Conservation (phyloP, 768 basidiomycete genomes). For the Lactarius indigo region DNA sequence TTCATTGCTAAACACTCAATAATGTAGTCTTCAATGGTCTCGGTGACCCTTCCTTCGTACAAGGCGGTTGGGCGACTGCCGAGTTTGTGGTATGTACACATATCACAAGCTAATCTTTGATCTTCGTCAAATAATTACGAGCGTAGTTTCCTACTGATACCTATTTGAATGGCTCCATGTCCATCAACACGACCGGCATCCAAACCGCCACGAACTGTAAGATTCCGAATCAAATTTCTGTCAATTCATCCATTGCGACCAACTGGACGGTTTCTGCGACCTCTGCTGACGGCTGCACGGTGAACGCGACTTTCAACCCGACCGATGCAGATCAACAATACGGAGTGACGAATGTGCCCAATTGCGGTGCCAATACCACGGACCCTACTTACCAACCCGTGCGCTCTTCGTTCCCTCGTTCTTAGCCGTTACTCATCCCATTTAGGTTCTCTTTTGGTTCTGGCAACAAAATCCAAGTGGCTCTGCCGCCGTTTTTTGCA, state of each 20-base stretch:
- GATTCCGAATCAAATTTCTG: slow-evolving; percentile 32
- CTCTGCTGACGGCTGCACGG: slow-evolving; percentile 48
- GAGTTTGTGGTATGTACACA: slow-evolving; percentile 43
- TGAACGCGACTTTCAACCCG: slow-evolving; percentile 38
- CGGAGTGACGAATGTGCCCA: slow-evolving; percentile 41
- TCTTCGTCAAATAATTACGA: neutral
- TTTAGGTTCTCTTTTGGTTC: slow-evolving; percentile 62
- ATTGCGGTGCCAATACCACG: slow-evolving; percentile 32
- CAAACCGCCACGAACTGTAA: slow-evolving; percentile 47
- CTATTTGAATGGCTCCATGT: slow-evolving; percentile 51
- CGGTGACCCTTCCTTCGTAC: slow-evolving; percentile 57
- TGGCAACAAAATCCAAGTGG: slow-evolving; percentile 37
- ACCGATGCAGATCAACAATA: slow-evolving; percentile 44
- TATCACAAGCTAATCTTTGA: neutral
- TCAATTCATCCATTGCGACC: slow-evolving; percentile 30
- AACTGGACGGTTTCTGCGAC: slow-evolving; percentile 41
- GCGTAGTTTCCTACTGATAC: slow-evolving; percentile 41
- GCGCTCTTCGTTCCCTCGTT: neutral
- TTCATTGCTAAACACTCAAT: slow-evolving; percentile 34
- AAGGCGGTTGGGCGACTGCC: slow-evolving; percentile 49
- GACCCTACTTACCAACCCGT: slow-evolving; percentile 42
- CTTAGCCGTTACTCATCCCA: neutral
- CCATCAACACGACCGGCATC: slow-evolving; percentile 49
- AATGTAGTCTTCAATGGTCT: slow-evolving; percentile 43
- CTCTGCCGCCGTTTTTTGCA: slow-evolving; percentile 50